Evolutionary conservation across 1,284 basidiomycete genomes (phyloP), one percentile per base, ranked within the genome.

Genomic region (Hypsizygus ulmarius): DNA sequence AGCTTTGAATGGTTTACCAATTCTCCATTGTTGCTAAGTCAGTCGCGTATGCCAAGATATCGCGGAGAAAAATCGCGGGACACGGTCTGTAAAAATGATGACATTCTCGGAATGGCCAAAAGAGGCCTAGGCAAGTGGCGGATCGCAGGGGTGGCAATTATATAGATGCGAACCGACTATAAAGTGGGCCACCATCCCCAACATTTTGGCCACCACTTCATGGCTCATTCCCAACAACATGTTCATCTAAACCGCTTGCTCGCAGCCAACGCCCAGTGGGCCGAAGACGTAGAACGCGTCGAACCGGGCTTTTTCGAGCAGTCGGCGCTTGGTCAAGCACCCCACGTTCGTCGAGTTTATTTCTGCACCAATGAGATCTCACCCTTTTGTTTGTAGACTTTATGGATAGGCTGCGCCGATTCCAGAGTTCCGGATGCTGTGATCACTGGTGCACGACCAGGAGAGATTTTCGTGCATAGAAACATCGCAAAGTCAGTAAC

Each of bases 291-390:
- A 47, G 56, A 73, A 33, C 49, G 59, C 14, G 63, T 70, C n/a
- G 77, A 90, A 33, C 82, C 87, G 1, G 69, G 67, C 11, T 88
- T 92, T 56, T 86, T 91, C 49, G 56, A 68, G 5, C 59, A 77
- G 52, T 75, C 71, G 3, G 79, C 82, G 2, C 66, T 79, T 63
- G 87, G 84, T 7, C 92, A 94, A 64, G 57, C 64, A 0, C 90
- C 91, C 16, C 85, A 88, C 72, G 84, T 82, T 53, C 29, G 69
- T 60, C 38, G 47, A 7, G 33, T 39, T 47, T 12, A 35, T 39
- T 44, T 48, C 41, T 39, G 37, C 15, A 38, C 42, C 36, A 34
- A 16, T 39, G 42, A 43, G 18, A 29, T n/a, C 34, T 55, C 16
- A 45, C 36, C 40, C 16, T 52, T 37, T 36, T 32, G 19, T 38